A percentile compares a stretch with the other conserved stretches of the same genome.
Conservation (phyloP, 2,329 filamentous ascomycete genomes). For the Talaromyces sp. region DNA sequence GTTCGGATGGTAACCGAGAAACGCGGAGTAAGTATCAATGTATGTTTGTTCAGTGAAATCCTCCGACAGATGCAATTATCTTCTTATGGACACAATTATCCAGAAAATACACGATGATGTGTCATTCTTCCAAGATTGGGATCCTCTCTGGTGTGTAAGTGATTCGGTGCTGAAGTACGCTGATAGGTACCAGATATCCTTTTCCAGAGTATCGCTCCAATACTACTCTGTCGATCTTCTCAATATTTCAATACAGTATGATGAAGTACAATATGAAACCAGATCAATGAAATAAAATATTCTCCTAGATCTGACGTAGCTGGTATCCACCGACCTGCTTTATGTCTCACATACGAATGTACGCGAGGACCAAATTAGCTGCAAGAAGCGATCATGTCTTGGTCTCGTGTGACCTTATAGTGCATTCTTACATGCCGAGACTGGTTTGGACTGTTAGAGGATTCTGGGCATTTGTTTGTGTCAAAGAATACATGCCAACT, state of each 20-base stretch:
- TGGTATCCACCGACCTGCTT: neutral
- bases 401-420: neutral
- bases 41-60: neutral
- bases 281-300: neutral
- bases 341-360: neutral
- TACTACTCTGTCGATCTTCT: neutral
- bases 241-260: neutral
- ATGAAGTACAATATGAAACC: neutral
- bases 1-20: neutral
- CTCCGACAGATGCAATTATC: neutral
- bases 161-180: neutral
- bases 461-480: neutral
- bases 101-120: neutral
- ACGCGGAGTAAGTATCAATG: neutral
- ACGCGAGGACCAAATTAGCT: neutral
- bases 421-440: neutral
- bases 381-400: neutral
- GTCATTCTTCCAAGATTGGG: neutral
- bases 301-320: neutral
- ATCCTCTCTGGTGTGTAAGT: neutral
- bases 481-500: neutral
- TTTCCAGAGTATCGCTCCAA: no score
- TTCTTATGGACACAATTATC: neutral
- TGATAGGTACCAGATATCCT: neutral
- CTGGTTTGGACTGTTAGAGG: neutral